phyloP scores from a whole-genome alignment of 441 rosid species.

The Hura crepitans region DNA sequence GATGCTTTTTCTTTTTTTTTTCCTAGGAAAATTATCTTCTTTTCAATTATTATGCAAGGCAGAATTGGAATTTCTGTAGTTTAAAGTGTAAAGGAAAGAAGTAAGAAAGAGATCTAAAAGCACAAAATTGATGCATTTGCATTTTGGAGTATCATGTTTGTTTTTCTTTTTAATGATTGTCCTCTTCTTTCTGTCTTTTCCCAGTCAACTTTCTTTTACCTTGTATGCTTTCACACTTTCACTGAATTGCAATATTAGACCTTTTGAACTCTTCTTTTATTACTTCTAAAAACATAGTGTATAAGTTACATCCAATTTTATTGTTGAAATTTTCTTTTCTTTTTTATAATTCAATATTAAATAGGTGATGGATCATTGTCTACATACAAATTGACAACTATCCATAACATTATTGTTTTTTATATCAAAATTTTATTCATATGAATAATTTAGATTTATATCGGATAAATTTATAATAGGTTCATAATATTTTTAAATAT shows the following conservation, averaged over 20 bases:
- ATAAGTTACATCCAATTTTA: no score
- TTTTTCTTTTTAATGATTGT: constrained; percentile 3
- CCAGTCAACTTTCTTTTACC: not conserved
- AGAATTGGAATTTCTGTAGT: constrained; percentile 34
- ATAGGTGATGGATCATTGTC: no score
- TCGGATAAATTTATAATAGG: no score
- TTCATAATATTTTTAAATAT: no score
- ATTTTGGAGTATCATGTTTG: not conserved
- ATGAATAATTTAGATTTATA: no score
- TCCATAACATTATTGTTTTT: no score
- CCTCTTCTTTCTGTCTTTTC: constrained; percentile 11
- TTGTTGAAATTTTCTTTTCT: no score
- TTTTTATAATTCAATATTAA: no score
- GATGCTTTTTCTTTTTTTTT: constrained; percentile 30
- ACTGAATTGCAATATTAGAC: not conserved
- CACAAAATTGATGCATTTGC: constrained; percentile 18
- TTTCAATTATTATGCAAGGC: constrained; percentile 26
- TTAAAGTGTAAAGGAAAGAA: constrained; percentile 15
- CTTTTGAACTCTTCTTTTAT: not conserved
- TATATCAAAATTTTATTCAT: no score
- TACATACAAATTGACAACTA: no score
- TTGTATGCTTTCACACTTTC: not conserved
- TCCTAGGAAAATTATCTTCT: constrained; percentile 21
- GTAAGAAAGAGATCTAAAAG: constrained; percentile 12
- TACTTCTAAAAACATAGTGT: not conserved